Evolutionary conservation across 495 filamentous ascomycete species (phyloP), one percentile per base, ranked within the genome.

Genomic region (Penicillium silybi): DNA sequence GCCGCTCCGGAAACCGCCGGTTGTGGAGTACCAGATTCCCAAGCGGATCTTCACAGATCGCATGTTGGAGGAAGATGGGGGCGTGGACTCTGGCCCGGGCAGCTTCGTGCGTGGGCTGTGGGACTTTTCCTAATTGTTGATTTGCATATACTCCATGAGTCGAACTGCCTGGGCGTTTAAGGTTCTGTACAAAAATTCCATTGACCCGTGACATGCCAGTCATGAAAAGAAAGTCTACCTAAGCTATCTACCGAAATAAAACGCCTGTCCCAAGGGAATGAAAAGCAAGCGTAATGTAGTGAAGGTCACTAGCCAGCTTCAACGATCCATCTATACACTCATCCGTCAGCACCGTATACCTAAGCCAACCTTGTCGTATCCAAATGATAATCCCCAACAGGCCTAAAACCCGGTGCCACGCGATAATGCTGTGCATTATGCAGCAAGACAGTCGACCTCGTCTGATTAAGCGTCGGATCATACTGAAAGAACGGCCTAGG

Each of bases 21-120:
- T 90, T 27, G 84, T 97, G 55, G 93, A 97, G 68, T 96, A 82
- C 68, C 87, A 92, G 73, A 95, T 99, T 43, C 91, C 95, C 19
- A 95, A 95, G 72, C 82, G 78, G 53, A 88, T 97, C 22, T 92
- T 96, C 56, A 78, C 74, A 3, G 68, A 75, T 57, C 68, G 74
- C 2, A 40, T 70, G 54, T 41, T 77, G 56, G 65, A 68, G 37
- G 70, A 76, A 46, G 74, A 75, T 61, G 67, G 67, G n/a, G 72
- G 71, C 6, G 45, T 65, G 46, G 74, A 77, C 53, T 67, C 64
- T 25, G 74, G 64, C 20, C 56, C 71, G 15, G 74, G 68, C 5
- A 59, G 59, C 52, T 62, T 75, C 37, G 45, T 77, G 51, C 59
- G 74, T 53, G 59, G 41, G 9, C 41, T 77, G 35, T 75, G 71